Conservation (phyloP, 148 eudicot genomes). For the Salicornia ramosissima region DNA sequence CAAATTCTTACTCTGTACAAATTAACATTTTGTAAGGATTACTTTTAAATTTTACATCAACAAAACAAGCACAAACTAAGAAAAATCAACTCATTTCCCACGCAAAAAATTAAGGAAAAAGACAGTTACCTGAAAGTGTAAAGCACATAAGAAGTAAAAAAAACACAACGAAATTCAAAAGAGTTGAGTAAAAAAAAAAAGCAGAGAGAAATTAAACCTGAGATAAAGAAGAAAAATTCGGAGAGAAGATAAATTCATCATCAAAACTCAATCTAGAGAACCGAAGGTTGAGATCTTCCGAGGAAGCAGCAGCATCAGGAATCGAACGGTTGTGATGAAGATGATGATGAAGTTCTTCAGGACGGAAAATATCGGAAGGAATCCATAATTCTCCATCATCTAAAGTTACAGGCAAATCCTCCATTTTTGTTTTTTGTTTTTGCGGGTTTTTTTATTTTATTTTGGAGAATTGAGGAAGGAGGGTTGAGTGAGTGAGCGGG, state of each 20-base stretch:
- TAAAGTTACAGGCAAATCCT: conserved; percentile 11
- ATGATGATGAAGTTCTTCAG: conserved; percentile 2
- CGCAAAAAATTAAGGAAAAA: no score
- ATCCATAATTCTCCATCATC: conserved; percentile 27
- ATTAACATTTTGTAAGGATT: no score
- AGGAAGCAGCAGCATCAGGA: background rate
- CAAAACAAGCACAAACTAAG: no score
- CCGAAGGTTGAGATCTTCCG: conserved; percentile 8
- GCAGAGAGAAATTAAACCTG: background rate
- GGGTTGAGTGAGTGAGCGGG: no score
- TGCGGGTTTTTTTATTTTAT: no score
- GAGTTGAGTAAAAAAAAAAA: background rate
- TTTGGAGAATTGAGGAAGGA: background rate
- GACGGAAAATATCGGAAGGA: conserved; percentile 28
- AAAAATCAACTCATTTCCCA: no score
- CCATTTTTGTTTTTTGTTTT: conserved; percentile 4
- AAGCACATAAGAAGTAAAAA: no score
- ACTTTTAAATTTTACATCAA: no score
- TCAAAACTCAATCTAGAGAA: background rate
- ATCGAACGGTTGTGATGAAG: conserved; percentile 9
- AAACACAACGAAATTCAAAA: no score
- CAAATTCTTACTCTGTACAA: no score
- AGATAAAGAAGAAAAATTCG: background rate
- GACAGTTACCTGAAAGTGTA: no score
- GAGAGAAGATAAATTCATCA: background rate